These are phyloP conservation scores for Amanita pseudoporphyria DNA, from an alignment of 768 basidiomycete species.

Conservation along the genomic window DNA sequence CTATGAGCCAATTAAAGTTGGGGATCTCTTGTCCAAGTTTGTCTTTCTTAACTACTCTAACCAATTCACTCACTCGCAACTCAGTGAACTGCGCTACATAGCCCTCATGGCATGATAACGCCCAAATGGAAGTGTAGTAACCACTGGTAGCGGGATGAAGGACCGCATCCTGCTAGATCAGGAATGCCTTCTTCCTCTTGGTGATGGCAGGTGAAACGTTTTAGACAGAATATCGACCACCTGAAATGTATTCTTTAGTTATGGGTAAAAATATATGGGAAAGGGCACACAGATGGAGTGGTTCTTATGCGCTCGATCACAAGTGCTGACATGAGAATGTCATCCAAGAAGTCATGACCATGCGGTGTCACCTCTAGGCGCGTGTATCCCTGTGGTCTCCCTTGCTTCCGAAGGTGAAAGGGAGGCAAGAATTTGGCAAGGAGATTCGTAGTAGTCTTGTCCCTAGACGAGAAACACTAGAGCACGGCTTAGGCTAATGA, in stretches of 20 bases:
- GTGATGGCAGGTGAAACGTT: slow-evolving; percentile 5
- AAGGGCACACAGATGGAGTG: slow-evolving; percentile 18
- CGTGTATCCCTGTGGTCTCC: slow-evolving; percentile 22
- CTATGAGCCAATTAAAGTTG: slow-evolving; percentile 78
- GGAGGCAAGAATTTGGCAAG: slow-evolving; percentile 32
- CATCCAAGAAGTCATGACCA: slow-evolving; percentile 32
- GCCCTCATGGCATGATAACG: slow-evolving; percentile 57
- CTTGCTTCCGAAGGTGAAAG: slow-evolving; percentile 22
- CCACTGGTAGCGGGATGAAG: neutral
- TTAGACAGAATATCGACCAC: slow-evolving; percentile 7
- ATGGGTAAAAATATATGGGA: slow-evolving; percentile 5
- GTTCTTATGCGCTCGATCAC: slow-evolving; percentile 32
- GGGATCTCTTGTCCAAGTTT: slow-evolving; percentile 80
- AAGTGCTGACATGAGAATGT: slow-evolving; percentile 31
- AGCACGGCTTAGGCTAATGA: neutral
- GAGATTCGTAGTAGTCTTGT: slow-evolving; percentile 21
- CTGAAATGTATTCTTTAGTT: neutral
- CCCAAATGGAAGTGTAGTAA: neutral
- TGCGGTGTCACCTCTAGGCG: slow-evolving; percentile 28
- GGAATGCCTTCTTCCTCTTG: slow-evolving; percentile 2
- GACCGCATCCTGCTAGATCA: neutral
- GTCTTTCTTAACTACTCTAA: slow-evolving; percentile 13
- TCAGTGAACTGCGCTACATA: slow-evolving; percentile 74
- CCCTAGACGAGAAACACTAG: slow-evolving; percentile 33
- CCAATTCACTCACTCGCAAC: neutral